These are phyloP conservation scores for Brassica juncea DNA, from an alignment of 345 rosid species.

Conservation along the genomic window DNA sequence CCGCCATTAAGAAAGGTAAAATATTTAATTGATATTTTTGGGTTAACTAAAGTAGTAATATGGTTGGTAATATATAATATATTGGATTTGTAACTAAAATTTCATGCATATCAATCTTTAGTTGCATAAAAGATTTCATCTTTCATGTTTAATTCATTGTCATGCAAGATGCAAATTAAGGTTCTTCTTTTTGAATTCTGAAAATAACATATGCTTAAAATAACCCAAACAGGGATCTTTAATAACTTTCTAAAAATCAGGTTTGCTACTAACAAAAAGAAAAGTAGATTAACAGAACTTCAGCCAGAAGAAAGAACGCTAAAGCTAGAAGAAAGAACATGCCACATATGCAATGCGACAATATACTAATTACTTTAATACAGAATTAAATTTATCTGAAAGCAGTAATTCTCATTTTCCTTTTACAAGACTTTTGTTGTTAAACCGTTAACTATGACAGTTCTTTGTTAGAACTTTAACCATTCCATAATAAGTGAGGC, in stretches of 20 bases:
- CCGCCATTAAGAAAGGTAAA: no score
- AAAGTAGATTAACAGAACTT: neutral
- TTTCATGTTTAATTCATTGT: no score
- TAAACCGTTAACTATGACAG: neutral
- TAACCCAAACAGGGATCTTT: neutral
- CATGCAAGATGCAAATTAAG: no score
- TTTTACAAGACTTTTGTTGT: neutral
- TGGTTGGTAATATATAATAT: no score
- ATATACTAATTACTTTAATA: neutral
- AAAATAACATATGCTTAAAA: no score
- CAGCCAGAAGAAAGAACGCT: slow-evolving; percentile 23
- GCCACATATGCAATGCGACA: slow-evolving; percentile 11
- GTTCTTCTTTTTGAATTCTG: no score
- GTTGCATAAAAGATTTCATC: no score
- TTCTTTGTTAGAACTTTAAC: neutral
- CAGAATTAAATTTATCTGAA: neutral
- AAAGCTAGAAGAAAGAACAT: slow-evolving; percentile 18
- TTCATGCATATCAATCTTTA: no score
- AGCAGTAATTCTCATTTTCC: slow-evolving; percentile 4
- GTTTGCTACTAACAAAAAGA: neutral
- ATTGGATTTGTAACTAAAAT: no score
- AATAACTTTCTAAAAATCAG: neutral
- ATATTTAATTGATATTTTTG: no score
- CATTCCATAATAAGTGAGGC: neutral
- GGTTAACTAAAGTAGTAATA: no score